These are phyloP conservation scores for Aureobasidium melanogenum DNA, from an alignment of 2,329 filamentous ascomycete genomes.

Conservation along the genomic window DNA sequence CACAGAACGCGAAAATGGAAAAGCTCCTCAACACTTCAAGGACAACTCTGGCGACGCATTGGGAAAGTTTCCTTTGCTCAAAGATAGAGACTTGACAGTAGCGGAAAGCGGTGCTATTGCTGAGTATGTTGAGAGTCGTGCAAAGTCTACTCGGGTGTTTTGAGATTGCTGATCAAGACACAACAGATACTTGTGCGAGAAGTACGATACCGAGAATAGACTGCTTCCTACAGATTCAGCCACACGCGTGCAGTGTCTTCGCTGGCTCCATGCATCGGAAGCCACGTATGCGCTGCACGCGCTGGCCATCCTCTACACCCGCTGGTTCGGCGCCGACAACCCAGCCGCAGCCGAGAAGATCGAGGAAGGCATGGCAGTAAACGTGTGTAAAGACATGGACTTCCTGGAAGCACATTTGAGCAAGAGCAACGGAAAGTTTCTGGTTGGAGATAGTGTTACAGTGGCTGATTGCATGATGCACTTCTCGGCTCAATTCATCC, in stretches of 20 bases:
- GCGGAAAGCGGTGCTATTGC: constrained; percentile 40
- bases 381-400: constrained; percentile 37
- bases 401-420: constrained; percentile 36
- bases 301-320: constrained; percentile 37
- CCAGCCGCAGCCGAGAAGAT: constrained; percentile 26
- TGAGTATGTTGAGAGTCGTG: constrained; percentile 25
- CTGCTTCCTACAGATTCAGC: constrained; percentile 31
- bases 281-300: constrained; percentile 38
- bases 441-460: constrained; percentile 34
- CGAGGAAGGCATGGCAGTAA: constrained; percentile 31
- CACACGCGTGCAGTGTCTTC: constrained; percentile 28
- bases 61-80: constrained; percentile 38
- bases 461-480: constrained; percentile 40
- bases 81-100: constrained; percentile 33
- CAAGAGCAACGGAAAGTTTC: constrained; percentile 29
- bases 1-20: constrained; percentile 29
- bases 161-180: neutral
- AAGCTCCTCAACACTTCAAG: constrained; percentile 36
- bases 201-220: constrained; percentile 32
- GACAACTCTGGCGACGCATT: constrained; percentile 31
- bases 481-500: constrained; percentile 34
- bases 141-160: neutral
- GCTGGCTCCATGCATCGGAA: constrained; percentile 41
- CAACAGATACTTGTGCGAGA: constrained; percentile 39
- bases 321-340: constrained; percentile 29